Conservation (phyloP, 2,329 filamentous ascomycete species). For the Microdochium nivale region DNA sequence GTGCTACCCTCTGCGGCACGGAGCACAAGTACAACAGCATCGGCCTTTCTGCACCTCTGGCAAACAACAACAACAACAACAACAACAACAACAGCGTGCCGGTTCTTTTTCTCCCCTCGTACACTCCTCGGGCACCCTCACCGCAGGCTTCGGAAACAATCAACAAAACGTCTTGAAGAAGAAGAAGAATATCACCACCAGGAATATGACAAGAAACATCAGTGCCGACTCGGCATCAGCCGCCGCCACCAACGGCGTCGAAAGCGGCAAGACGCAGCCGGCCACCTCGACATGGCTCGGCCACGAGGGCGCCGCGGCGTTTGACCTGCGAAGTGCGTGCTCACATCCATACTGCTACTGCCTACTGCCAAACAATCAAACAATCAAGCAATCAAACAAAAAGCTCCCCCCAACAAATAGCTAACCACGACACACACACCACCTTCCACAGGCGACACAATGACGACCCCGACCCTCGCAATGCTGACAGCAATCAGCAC, state of each 20-base stretch:
- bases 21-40: too few species aligned
- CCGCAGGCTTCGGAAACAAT: not conserved
- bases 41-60: not conserved
- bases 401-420: not conserved
- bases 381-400: not conserved
- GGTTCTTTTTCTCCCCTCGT: not conserved
- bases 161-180: not conserved
- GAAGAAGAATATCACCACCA: not conserved
- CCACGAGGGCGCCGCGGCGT: constrained; percentile 18
- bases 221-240: not conserved
- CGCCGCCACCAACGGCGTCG: not conserved
- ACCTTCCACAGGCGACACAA: constrained; percentile 50
- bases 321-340: constrained; percentile 21
- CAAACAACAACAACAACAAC: not conserved
- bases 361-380: not conserved
- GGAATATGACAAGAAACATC: not conserved
- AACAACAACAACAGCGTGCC: not conserved
- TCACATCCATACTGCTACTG: not conserved
- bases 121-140: too few species aligned
- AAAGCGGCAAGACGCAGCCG: constrained; percentile 1
- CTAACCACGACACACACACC: too few species aligned
- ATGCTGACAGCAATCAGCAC: constrained; percentile 66
- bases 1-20: not conserved
- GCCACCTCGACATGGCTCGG: constrained; percentile 18
- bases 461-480: constrained; percentile 59